Conservation (phyloP, 768 basidiomycete species). For the Lentinula boryana region DNA sequence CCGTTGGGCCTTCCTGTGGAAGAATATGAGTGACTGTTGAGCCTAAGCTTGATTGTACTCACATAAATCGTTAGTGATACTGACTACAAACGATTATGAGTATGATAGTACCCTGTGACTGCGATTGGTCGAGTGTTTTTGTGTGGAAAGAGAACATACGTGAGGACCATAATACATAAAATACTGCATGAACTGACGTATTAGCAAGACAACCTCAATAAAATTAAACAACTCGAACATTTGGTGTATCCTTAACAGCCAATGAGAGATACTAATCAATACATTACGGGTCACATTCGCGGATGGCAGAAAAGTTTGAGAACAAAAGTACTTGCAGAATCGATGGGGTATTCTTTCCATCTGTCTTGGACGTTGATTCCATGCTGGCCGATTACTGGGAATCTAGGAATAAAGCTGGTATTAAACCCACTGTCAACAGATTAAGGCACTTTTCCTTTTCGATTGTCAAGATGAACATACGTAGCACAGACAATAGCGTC, state of each 20-base stretch:
- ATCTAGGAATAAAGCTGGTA: slow-evolving; percentile 17
- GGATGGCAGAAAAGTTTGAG: background rate
- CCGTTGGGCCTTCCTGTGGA: slow-evolving; percentile 10
- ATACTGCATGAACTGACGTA: slow-evolving; percentile 10
- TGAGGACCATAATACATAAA: slow-evolving; percentile 19
- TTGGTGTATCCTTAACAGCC: slow-evolving; percentile 16
- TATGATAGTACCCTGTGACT: background rate
- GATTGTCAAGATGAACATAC: slow-evolving; percentile 15
- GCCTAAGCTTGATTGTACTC: background rate
- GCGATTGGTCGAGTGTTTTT: background rate
- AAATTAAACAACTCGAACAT: slow-evolving; percentile 7
- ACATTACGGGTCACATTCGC: background rate
- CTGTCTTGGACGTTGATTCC: slow-evolving; percentile 17
- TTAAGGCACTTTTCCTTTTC: background rate
- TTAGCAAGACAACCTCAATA: background rate
- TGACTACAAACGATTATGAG: background rate
- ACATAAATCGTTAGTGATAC: background rate
- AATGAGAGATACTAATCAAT: slow-evolving; percentile 15
- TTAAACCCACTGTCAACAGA: slow-evolving; percentile 14
- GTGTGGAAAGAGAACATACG: background rate
- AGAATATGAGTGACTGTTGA: background rate
- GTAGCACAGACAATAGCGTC: slow-evolving; percentile 47
- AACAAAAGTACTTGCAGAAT: slow-evolving; percentile 11
- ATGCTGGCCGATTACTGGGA: slow-evolving; percentile 14
- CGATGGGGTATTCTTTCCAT: slow-evolving; percentile 17